Percentiles rank a stretch among this genome's conserved stretches.
phyloP scores from a whole-genome alignment of 225 moss, liverwort and hornwort species.

The Rhytidiadelphus loreus region DNA sequence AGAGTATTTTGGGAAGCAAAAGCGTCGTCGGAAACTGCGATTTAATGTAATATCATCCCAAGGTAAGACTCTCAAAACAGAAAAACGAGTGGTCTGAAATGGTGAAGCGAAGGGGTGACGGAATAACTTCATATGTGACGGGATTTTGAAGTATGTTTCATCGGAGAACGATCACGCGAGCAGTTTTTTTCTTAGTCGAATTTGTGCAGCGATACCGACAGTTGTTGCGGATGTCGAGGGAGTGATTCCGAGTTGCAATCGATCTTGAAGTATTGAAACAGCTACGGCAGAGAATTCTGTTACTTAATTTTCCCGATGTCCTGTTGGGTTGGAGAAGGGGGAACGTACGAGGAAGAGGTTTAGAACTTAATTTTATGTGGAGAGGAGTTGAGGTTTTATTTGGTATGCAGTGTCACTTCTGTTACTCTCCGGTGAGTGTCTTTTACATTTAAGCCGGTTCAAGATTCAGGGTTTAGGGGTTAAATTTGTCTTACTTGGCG shows the following conservation, averaged over 20 bases:
- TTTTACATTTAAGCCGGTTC: neutral
- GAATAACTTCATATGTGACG: neutral
- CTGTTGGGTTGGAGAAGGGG: neutral
- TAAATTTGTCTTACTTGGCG: neutral
- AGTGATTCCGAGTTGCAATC: neutral
- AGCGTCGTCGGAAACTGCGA: neutral
- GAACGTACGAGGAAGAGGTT: neutral
- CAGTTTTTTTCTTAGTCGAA: neutral
- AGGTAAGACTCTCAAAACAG: neutral
- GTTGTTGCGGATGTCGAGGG: neutral
- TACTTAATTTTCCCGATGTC: neutral
- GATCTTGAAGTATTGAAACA: neutral
- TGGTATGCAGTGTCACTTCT: neutral
- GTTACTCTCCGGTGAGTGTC: neutral
- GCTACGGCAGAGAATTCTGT: neutral
- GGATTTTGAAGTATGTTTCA: neutral
- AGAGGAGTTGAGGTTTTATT: neutral
- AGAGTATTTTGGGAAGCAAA: neutral
- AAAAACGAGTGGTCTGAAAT: neutral
- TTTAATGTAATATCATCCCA: neutral
- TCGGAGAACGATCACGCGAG: neutral
- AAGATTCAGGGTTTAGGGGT: neutral
- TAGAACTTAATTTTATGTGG: neutral
- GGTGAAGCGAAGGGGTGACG: neutral
- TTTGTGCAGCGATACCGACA: neutral